Evolutionary conservation across 2,329 filamentous ascomycete genomes (phyloP), one percentile per base, ranked within the genome.

Genomic region (Mycogone perniciosa): DNA sequence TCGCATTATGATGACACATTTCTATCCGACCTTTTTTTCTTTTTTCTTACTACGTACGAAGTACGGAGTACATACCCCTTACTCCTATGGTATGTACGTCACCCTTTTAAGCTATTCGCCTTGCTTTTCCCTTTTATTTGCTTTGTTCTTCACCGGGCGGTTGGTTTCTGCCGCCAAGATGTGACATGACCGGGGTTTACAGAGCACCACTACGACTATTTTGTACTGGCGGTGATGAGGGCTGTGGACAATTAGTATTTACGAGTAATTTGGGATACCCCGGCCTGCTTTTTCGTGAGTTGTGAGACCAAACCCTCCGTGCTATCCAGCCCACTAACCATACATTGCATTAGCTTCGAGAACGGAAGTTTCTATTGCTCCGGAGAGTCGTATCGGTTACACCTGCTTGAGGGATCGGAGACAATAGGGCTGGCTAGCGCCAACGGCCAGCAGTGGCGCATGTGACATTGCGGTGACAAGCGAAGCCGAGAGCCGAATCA

Each of bases 111-210:
- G 11, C n/a, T 11, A 42, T 42, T 42, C 13, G 33, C 33, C 35
- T 46, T 34, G 35, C 50, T 44, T 44, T 48, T 37, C 20, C 40
- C 41, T 44, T 44, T 39, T 46, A 31, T 38, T 42, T 42, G 46
- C 42, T 48, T 42, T 42, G 34, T 46, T 43, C 33, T 42, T 53
- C 46, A 46, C 47, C 31, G 49, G 38, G 29, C 44, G 33, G 31
- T n/a, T 29, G 37, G 11, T 39, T 44, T 34, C 31, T 39, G 33
- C 35, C 45, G 40, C 50, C 46, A 47, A 45, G 35, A 44, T 46
- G 43, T 44, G 35, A 35, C 30, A 52, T 37, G 50, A 52, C 50
- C 44, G 33, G 50, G 50, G 31, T 49, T 30, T 31, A 40, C 30
- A 31, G 10, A n/a, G n/a, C 11, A 11, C 8, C 20, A 33, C 44